Percentiles rank a stretch among this genome's conserved stretches.
Evolutionary conservation across 306 rosid genomes (phyloP).

Genomic region (Sesbania bispinosa): DNA sequence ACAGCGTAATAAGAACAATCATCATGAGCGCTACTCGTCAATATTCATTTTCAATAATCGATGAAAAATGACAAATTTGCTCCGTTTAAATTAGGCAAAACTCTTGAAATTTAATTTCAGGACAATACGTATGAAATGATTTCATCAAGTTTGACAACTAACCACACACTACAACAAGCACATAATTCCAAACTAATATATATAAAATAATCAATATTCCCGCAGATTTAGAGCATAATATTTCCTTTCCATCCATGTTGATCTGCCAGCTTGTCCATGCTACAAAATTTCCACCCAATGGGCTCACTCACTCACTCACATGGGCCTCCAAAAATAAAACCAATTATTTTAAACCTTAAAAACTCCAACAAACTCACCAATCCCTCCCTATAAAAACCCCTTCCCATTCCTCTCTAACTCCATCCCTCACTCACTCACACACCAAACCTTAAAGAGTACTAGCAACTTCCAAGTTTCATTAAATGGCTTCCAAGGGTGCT

Average conservation of each 20-base stretch:
- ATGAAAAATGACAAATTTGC: constrained; percentile 18
- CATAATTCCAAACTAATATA: constrained; percentile 34
- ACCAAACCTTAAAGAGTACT: not conserved
- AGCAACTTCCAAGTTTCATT: not conserved
- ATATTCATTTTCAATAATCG: not conserved
- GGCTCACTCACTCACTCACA: constrained; percentile 24
- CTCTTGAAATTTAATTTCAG: not conserved
- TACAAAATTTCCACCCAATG: constrained; percentile 24
- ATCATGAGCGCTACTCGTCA: not conserved
- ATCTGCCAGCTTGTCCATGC: constrained; percentile 35
- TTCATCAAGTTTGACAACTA: constrained; percentile 35
- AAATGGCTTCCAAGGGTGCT: constrained; percentile 69
- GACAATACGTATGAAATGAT: not conserved
- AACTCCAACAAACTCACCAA: not conserved
- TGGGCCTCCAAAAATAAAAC: constrained; percentile 18
- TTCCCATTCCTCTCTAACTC: not conserved
- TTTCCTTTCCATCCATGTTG: constrained; percentile 23
- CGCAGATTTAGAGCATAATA: constrained; percentile 19
- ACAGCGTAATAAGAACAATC: constrained; percentile 28
- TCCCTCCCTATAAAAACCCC: constrained; percentile 47
- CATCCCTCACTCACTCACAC: not conserved
- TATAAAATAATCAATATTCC: not conserved
- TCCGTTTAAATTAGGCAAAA: not conserved
- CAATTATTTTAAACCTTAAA: constrained; percentile 1
- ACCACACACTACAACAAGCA: not conserved